Base-by-base conservation (phyloP, 495 filamentous ascomycete species). In the Podospora sp. region DNA sequence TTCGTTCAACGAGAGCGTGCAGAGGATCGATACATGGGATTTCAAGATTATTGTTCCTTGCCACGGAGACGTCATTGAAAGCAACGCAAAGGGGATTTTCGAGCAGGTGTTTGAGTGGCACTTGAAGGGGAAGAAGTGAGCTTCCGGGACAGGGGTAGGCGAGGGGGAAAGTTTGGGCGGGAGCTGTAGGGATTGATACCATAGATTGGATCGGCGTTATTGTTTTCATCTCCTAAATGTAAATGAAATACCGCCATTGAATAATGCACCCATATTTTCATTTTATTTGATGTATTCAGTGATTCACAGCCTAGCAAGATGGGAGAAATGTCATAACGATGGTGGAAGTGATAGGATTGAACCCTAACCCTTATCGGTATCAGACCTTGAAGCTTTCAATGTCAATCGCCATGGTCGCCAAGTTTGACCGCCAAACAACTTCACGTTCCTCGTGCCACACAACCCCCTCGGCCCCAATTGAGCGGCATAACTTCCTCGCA, bases 21-120 rank as follows among this genome's bases (percentile, higher is more conserved):
- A 75, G 68, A 82, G 86, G 67, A 96, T 99, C 68, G 81, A 84
- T 29, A 73, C 72, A 50, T 99, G 94, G 94, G 91, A 94, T 67
- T 94, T 97, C 72, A 89, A 93, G 68, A 90, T 87, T 21, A 84
- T 99, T 67, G 88, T 98, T 72, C 92, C 93, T 1, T 97, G 94
- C 75, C 95, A 99, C 82, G 95, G 95, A 9, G 95, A 99, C 83
- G 88, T 91, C 29, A 89, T 97, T 67, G 90, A 93, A 76, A 87
- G 79, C 21, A 85, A 85, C 46, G 93, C 85, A 29, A 95, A 92
- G 80, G 87, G 81, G 9, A 80, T 95, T 35, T 99, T 93, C 67
- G 79, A 85, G 76, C 91, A 91, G 77, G 84, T 96, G 12, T 92
- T 97, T 80, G 88, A 86, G 69, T 97, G 93, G 94, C 90, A 94